phyloP scores from a whole-genome alignment of 805 yeast species.

The Metschnikowia continentalis region DNA sequence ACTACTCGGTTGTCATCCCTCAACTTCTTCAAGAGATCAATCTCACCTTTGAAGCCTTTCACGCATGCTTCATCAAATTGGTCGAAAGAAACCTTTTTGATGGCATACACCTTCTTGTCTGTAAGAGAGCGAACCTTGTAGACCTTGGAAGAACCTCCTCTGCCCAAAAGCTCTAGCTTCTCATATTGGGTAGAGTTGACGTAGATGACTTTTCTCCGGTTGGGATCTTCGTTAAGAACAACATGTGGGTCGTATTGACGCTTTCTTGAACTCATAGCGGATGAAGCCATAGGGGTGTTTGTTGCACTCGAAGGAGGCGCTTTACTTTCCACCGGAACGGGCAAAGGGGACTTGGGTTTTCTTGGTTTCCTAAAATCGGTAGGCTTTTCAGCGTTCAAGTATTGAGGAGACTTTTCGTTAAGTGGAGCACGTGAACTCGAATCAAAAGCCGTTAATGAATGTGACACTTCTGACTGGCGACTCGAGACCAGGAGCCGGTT shows the following conservation, averaged over 20 bases:
- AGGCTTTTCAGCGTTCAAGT: constrained; percentile 11
- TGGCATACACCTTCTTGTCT: constrained; percentile 62
- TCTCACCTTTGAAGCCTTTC: constrained; percentile 84
- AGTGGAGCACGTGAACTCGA: constrained; percentile 7
- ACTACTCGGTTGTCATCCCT: constrained; percentile 68
- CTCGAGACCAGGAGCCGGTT: background rate
- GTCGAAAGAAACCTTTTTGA: constrained; percentile 76
- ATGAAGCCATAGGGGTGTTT: background rate
- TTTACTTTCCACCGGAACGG: background rate
- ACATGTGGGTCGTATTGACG: background rate
- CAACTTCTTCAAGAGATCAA: constrained; percentile 63
- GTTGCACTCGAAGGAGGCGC: constrained; percentile 5
- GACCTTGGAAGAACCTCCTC: constrained; percentile 92
- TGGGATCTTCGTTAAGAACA: constrained; percentile 14
- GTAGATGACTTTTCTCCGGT: constrained; percentile 26
- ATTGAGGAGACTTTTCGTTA: constrained; percentile 6
- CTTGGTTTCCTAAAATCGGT: constrained; percentile 35
- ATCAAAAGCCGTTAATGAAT: background rate
- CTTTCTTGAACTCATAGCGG: background rate
- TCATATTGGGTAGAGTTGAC: constrained; percentile 64
- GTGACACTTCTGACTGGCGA: background rate
- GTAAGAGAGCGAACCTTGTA: constrained; percentile 62
- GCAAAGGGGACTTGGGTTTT: constrained; percentile 14
- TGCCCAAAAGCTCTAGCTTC: constrained; percentile 72
- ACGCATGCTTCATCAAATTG: constrained; percentile 74